Evolutionary conservation across 331 rosid species (phyloP), one percentile per base, ranked within the genome.

Genomic region (Saraca asoca): DNA sequence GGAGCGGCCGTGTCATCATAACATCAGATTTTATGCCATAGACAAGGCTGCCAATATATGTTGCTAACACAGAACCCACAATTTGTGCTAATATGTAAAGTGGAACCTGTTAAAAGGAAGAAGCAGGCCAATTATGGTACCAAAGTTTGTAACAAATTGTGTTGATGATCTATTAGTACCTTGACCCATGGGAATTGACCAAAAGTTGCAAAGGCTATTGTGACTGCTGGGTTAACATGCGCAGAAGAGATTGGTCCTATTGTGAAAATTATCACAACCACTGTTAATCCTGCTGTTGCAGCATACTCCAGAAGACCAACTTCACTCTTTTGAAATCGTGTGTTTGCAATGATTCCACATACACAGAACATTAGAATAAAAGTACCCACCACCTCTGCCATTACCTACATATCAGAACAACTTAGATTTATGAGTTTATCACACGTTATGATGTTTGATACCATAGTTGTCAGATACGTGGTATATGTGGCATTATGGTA

Each of bases 181-280:
- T 75, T 81, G 63, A 74, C 62, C 98, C 95, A 89, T 58, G 96
- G 91, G 49, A 87, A 85, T 64, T 83, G 83, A 52, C 95, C 96
- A 11, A 81, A 73, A 49, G 82, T 76, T 53, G 96, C 96, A 64
- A 87, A 87, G 67, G 98, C 96, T 58, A 89, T 35, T 41, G 98
- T 91, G 70, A 82, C 79, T 10, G 96, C 87, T 17, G 96, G 98
- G 73, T 91, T 91, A 64, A 91, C 88, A 75, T 89, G 98, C 0
- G 98, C 96, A 73, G 81, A 88, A 44, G 96, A 91, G 73, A 91
- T 85, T 19, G 85, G 75, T 2, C 87, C 95, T 34, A 85, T 76
- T 0, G 92, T 80, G 83, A 87, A 88, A 34, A 84, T 82, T 33
- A 89, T 65, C 44, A 91, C 95, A n/a, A 80, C 77, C 8, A 89